These are phyloP conservation scores for Pythium plurisporium DNA, from an alignment of 352 stramenopile species.

Conservation along the genomic window DNA sequence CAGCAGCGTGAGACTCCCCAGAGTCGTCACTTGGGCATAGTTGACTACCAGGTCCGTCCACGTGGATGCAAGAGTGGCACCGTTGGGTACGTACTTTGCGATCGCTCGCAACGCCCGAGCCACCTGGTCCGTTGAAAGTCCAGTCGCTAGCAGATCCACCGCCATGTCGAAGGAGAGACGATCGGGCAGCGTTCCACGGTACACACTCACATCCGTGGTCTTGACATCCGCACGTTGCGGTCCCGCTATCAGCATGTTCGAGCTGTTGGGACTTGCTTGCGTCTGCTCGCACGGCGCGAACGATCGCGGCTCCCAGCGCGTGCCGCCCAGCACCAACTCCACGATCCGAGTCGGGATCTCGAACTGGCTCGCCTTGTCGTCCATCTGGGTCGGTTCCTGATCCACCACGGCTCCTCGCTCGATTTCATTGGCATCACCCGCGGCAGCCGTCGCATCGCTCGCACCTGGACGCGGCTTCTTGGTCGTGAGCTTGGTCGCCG, in stretches of 20 bases:
- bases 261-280: background rate
- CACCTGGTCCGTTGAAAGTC: slow-evolving; percentile 17
- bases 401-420: background rate
- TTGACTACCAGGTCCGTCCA: slow-evolving; percentile 23
- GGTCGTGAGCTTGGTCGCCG: background rate
- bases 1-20: slow-evolving; percentile 33
- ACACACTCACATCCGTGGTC: slow-evolving; percentile 7
- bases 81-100: slow-evolving; percentile 11
- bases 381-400: background rate
- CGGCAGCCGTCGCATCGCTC: background rate
- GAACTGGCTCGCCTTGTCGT: background rate
- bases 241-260: background rate
- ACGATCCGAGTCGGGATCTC: slow-evolving; percentile 3
- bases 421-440: background rate
- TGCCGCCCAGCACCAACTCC: background rate
- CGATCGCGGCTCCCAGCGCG: slow-evolving; percentile 1
- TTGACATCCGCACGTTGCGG: no score
- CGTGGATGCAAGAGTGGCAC: slow-evolving; percentile 31
- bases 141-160: slow-evolving; percentile 23
- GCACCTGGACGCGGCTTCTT: background rate
- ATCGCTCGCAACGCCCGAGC: slow-evolving; percentile 17
- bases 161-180: slow-evolving; percentile 23
- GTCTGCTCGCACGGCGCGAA: background rate
- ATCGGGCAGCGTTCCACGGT: slow-evolving; percentile 17
- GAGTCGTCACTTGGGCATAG: slow-evolving; percentile 27